Evolutionary conservation across 306 rosid genomes (phyloP).

Genomic region (Astragalus membranaceus): DNA sequence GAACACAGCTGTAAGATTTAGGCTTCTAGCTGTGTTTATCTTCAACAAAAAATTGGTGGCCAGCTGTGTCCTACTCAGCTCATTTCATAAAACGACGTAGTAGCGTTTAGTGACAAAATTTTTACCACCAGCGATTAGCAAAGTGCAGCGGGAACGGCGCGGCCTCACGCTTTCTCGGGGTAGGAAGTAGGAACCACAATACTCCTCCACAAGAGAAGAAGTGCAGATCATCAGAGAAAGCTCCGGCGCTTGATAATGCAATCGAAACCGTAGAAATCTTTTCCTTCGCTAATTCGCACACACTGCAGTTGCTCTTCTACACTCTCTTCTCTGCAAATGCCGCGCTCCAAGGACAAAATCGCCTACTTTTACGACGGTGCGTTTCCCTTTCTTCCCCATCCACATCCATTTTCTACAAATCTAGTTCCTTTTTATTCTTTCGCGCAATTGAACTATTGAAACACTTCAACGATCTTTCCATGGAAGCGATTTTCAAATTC

Average conservation of each 20-base stretch:
- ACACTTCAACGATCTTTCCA: neutral
- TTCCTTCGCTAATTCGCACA: neutral
- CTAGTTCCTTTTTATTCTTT: neutral
- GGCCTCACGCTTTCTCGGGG: too few relatives aligned
- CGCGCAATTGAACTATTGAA: neutral
- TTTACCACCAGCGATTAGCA: neutral
- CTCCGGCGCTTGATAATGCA: neutral
- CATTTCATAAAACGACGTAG: too few relatives aligned
- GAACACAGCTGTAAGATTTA: too few relatives aligned
- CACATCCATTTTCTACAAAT: neutral
- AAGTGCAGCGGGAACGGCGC: neutral
- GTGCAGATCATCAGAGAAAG: neutral
- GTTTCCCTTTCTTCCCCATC: neutral
- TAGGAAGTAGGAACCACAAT: too few relatives aligned
- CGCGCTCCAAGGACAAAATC: conserved; percentile 89
- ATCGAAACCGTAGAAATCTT: neutral
- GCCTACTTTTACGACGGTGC: conserved; percentile 93
- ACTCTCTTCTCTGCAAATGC: conserved; percentile 2
- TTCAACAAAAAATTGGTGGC: too few relatives aligned
- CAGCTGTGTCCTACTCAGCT: too few relatives aligned
- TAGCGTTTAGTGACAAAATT: neutral
- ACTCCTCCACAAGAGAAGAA: neutral
- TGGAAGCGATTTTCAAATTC: neutral
- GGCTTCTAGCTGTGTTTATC: too few relatives aligned
- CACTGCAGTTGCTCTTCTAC: neutral